Base-by-base conservation (phyloP, 495 filamentous ascomycete genomes). In the Tetracladium marchalianum region DNA sequence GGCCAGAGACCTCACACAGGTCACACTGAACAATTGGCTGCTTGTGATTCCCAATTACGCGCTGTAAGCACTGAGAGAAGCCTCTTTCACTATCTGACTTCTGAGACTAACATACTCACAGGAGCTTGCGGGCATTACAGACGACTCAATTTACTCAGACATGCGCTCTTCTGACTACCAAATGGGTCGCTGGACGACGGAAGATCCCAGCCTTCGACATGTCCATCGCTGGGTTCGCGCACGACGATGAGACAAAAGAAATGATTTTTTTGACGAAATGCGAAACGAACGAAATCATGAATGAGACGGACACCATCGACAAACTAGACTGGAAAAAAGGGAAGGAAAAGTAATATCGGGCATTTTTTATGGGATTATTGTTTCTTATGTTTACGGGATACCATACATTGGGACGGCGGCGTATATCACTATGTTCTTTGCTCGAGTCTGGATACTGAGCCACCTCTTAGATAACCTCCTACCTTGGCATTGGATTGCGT, bases 181-280 rank as follows among this genome's bases (percentile, higher is more conserved):
- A 50, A 77, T 82, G 66, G 80, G 81, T 42, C 76, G 80, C 67
- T 90, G 84, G 84, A 78, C 81, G 47, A 64, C 67, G 39, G 85
- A 88, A 49, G 85, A 90, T 60, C 85, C 85, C 2, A 69, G 62
- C 46, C 58, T 75, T 22, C 63, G 68, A 40, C 53, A 62, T 19
- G 64, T 77, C 40, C 69, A 71, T 51, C 62, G 69, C 50, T 77
- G 72, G 72, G 56, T 76, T 15, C 60, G 68, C 33, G 60, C 66
- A 36, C 65, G 71, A 39, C 61, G 62, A 36, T 58, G 40, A 54
- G 24, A 18, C 16, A 35, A 41, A 41, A 31, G 36, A 19, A 15
- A 16, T 36, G 15, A n/a, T 35, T 38, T 31, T 38, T 44, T 40
- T 24, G 40, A 35, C 41, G 33, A 11, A 31, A 27, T 27, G 7